Evolutionary conservation across 192 early-diverging fungal genomes (phyloP).

Genomic region (Backusella australiensis): DNA sequence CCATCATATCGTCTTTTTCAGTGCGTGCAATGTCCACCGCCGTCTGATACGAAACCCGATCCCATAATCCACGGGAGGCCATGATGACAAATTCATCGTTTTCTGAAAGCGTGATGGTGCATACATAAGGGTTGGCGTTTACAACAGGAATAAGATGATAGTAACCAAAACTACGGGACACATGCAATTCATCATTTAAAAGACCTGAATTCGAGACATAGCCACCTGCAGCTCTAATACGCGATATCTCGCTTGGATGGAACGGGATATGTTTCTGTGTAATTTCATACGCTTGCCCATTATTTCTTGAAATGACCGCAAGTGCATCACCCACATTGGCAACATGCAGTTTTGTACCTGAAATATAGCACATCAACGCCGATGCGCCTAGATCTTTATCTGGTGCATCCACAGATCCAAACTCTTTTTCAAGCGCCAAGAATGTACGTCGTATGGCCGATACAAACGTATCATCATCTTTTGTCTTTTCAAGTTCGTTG

Average conservation of each 20-base stretch:
- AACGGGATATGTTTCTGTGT: conserved; percentile 72
- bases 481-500: conserved; percentile 72
- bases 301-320: conserved; percentile 69
- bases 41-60: conserved; percentile 73
- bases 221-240: conserved; percentile 78
- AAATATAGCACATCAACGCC: conserved; percentile 77
- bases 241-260: conserved; percentile 62
- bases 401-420: conserved; percentile 41
- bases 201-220: conserved; percentile 74
- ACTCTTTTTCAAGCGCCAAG: conserved; percentile 79
- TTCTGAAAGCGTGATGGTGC: conserved; percentile 68
- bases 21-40: conserved; percentile 85
- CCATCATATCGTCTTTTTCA: conserved; percentile 69
- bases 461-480: conserved; percentile 52
- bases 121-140: conserved; percentile 81
- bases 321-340: conserved; percentile 86
- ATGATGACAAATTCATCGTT: conserved; percentile 81
- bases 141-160: conserved; percentile 78
- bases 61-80: conserved; percentile 73
- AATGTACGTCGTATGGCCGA: conserved; percentile 78
- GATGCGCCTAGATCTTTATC: conserved; percentile 58
- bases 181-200: conserved; percentile 71
- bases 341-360: conserved; percentile 72
- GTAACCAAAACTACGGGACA: conserved; percentile 85
- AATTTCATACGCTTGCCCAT: conserved; percentile 64